Base-by-base conservation (phyloP, 2,329 filamentous ascomycete genomes). In the Boeremia exigua region DNA sequence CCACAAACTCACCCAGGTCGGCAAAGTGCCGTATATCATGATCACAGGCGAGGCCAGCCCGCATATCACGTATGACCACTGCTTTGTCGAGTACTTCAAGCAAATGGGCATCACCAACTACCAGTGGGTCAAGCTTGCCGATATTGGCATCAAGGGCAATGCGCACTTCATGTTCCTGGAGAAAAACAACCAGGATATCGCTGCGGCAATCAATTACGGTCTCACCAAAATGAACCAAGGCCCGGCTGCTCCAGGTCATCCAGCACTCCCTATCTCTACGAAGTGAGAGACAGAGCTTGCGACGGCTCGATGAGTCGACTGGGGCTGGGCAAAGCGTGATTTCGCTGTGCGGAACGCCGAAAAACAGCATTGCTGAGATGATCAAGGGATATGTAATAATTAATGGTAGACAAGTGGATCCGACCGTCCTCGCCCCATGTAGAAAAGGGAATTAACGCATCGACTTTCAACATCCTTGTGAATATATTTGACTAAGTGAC, bases 121-220 rank as follows among this genome's bases (percentile, higher is more conserved):
- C 1, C 73, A 81, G 2, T 79, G 78, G 71, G 59, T 83, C 32
- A 70, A 77, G 45, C 72, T 86, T 39, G 77, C 73, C 0, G 68
- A 80, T 0, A 52, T 72, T 1, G 77, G 76, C 0, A 78, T 86
- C 1, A 65, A 71, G 19, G 84, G 84, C 0, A 86, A 87, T 55
- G 83, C 82, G 0, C 84, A 85, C 61, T 77, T 86, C 54, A 76
- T 81, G 71, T 83, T 83, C 40, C 63, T 85, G 30, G 83, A 85
- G 71, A 77, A 72, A 61, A 85, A 86, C 62, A 84, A 78, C 54
- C 59, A 77, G 29, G 63, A 74, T 0, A 74, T 84, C 48, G 79
- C 78, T 2, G 58, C 58, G 32, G 56, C 45, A 23, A 61, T 63
- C 17, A 55, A 59, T 37, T 30, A 40, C 25, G 40, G 53, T 43